Evolutionary conservation across 1,284 basidiomycete species (phyloP).

Genomic region (Trametes sp.): DNA sequence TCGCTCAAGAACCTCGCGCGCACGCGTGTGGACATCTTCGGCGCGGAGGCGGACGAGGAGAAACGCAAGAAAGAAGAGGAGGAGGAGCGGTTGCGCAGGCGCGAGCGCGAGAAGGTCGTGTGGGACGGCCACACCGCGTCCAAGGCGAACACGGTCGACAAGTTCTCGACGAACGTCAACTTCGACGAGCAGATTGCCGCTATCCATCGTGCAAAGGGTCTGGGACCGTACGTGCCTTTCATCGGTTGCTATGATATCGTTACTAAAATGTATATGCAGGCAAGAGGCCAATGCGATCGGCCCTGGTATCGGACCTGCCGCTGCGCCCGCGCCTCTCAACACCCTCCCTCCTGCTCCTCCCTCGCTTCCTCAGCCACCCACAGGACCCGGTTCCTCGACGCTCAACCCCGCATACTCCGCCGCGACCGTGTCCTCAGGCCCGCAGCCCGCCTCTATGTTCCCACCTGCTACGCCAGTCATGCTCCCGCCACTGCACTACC

Average conservation of each 20-base stretch:
- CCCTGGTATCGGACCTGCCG: constrained; percentile 83
- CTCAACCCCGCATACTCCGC: constrained; percentile 67
- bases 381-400: constrained; percentile 43
- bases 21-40: constrained; percentile 94
- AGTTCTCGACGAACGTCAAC: constrained; percentile 90
- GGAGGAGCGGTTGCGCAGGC: constrained; percentile 77
- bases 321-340: constrained; percentile 68
- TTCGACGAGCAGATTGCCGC: constrained; percentile 96
- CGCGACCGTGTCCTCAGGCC: constrained; percentile 81
- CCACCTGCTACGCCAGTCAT: constrained; percentile 72
- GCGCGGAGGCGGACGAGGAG: constrained; percentile 90
- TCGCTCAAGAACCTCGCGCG: constrained; percentile 91
- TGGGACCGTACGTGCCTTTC: constrained; percentile 64
- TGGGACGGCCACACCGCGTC: constrained; percentile 97
- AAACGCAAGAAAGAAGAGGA: constrained; percentile 86
- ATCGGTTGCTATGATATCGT: constrained; percentile 7
- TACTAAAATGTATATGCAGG: constrained; percentile 45
- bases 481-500: constrained; percentile 84
- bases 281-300: constrained; percentile 80
- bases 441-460: constrained; percentile 79
- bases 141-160: constrained; percentile 87
- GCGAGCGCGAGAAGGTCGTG: constrained; percentile 90
- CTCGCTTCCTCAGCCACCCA: constrained; percentile 70
- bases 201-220: constrained; percentile 88
- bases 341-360: constrained; percentile 68